Evolutionary conservation across 1,284 basidiomycete genomes (phyloP).

Genomic region (Volvariella volvacea): DNA sequence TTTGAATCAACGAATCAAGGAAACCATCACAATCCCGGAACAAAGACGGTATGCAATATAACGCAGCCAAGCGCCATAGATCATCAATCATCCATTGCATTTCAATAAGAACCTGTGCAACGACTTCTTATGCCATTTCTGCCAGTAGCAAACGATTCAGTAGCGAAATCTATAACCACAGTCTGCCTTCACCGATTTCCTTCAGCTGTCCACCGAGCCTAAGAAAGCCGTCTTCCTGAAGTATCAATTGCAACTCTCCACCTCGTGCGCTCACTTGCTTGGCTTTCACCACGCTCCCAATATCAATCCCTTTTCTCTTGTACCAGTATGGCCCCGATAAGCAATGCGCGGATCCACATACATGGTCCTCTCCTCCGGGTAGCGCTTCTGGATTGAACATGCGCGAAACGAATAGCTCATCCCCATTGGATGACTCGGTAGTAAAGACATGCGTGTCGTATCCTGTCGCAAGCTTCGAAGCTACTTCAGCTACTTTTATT

Average conservation of each 20-base stretch:
- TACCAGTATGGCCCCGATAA: conserved; percentile 48
- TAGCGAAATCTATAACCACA: too few relatives aligned
- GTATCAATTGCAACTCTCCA: conserved; percentile 38
- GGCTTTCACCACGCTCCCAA: conserved; percentile 27
- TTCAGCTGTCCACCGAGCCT: conserved; percentile 30
- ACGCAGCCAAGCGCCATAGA: too few relatives aligned
- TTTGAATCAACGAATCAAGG: too few relatives aligned
- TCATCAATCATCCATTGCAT: too few relatives aligned
- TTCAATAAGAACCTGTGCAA: too few relatives aligned
- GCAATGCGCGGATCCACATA: conserved; percentile 53
- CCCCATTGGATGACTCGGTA: conserved; percentile 22
- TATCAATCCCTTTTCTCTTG: conserved; percentile 24
- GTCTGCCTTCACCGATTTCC: conserved; percentile 27
- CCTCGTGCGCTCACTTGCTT: conserved; percentile 47
- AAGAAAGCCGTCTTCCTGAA: conserved; percentile 26
- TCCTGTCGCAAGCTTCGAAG: conserved; percentile 21
- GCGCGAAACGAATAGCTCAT: conserved; percentile 40
- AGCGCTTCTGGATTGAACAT: conserved; percentile 39
- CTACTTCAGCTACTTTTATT: neutral
- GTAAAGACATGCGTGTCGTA: conserved; percentile 33
- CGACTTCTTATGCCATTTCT: too few relatives aligned
- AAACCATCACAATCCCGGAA: too few relatives aligned
- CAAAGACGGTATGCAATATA: too few relatives aligned
- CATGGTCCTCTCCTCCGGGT: conserved; percentile 43
- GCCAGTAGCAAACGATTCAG: too few relatives aligned